These are phyloP conservation scores for Crucihimalaya himalaica DNA, from an alignment of 345 rosid genomes.

Conservation along the genomic window DNA sequence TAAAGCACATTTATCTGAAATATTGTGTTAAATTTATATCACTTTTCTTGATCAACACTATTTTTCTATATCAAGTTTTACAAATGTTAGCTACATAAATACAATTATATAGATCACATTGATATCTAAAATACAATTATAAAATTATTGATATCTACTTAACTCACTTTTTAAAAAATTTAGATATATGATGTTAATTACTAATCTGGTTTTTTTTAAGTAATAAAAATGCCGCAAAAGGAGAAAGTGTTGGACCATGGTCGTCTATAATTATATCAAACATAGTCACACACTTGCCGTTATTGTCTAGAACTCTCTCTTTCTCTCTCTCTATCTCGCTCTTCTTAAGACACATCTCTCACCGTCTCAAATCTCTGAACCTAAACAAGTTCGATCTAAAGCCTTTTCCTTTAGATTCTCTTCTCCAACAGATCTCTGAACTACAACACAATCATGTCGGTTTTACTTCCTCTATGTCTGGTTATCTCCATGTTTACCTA, in stretches of 20 bases:
- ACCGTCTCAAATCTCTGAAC: slow-evolving; percentile 22
- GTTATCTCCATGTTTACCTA: slow-evolving; percentile 60
- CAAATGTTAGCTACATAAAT: neutral
- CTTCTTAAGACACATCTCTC: slow-evolving; percentile 2
- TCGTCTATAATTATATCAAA: slow-evolving; percentile 16
- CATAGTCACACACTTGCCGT: slow-evolving; percentile 33
- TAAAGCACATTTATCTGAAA: no score
- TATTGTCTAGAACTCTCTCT: slow-evolving; percentile 35
- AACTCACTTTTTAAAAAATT: neutral
- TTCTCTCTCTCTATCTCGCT: slow-evolving; percentile 12
- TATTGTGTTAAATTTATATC: neutral
- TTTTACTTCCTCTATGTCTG: slow-evolving; percentile 51
- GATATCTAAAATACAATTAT: no score
- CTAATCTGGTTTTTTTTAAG: neutral
- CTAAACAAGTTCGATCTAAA: slow-evolving; percentile 17
- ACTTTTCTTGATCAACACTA: no score
- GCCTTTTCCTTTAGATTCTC: neutral
- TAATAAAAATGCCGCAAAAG: slow-evolving; percentile 4
- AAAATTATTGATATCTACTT: neutral
- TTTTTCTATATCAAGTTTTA: neutral
- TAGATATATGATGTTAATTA: neutral
- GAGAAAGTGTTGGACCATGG: slow-evolving; percentile 29
- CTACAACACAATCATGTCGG: slow-evolving; percentile 50
- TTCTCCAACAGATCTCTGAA: neutral
- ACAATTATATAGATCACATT: no score